phyloP scores from a whole-genome alignment of 306 rosid species.

The Aeschynomene evenia region DNA sequence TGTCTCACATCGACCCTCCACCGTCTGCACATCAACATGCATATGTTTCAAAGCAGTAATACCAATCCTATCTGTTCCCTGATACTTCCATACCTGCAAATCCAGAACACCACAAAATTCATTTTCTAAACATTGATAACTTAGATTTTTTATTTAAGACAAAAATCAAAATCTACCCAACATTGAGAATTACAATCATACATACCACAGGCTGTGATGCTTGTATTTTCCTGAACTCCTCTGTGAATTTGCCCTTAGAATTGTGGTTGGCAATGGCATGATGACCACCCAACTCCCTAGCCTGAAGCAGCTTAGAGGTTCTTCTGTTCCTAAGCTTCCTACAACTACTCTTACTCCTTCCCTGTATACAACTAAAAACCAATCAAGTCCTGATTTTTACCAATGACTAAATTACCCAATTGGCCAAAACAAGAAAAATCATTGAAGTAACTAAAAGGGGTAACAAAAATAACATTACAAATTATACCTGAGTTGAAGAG shows the following conservation, averaged over 20 bases:
- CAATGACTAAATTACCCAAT: neutral
- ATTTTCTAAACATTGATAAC: neutral
- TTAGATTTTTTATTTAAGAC: neutral
- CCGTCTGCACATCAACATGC: conserved; percentile 50
- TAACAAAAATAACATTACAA: neutral
- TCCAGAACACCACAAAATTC: neutral
- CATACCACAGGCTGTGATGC: conserved; percentile 68
- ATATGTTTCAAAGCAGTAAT: conserved; percentile 70
- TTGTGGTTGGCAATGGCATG: conserved; percentile 36
- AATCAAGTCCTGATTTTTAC: conserved; percentile 3
- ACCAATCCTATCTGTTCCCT: conserved; percentile 44
- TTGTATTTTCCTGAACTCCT: conserved; percentile 60
- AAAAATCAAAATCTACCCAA: neutral
- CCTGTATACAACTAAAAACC: conserved; percentile 41
- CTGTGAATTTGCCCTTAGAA: conserved; percentile 58
- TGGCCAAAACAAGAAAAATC: neutral
- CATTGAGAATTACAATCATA: conserved; percentile 28
- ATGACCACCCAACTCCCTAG: conserved; percentile 74
- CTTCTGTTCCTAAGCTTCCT: conserved; percentile 38
- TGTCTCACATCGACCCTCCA: conserved; percentile 53
- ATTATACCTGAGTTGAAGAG: conserved; percentile 45
- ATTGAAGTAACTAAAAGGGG: neutral
- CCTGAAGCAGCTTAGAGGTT: conserved; percentile 64
- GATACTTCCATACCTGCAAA: conserved; percentile 82
- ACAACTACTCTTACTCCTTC: conserved; percentile 20